Conservation (phyloP, 2,329 filamentous ascomycete species). For the Ambrosiella cleistominuta region DNA sequence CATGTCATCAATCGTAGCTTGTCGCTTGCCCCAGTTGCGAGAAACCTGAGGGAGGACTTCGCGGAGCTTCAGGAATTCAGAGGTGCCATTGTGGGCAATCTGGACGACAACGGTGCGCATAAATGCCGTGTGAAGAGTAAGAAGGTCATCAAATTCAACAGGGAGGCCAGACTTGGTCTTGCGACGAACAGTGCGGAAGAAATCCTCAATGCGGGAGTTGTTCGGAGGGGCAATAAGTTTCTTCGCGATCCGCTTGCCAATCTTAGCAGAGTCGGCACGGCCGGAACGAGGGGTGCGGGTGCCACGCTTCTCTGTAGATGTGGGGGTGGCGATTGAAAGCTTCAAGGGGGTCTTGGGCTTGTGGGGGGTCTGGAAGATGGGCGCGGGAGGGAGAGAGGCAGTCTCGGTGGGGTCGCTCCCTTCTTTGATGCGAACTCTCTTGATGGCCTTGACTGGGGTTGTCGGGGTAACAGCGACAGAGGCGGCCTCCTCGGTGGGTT, state of each 20-base stretch:
- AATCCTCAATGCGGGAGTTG: slow-evolving; percentile 22
- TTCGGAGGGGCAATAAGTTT: slow-evolving; percentile 12
- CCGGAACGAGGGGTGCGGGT: slow-evolving; percentile 13
- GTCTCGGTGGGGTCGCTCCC: slow-evolving; percentile 5
- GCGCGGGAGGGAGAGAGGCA: background rate
- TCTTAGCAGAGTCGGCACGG: slow-evolving; percentile 9
- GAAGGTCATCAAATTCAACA: slow-evolving; percentile 37
- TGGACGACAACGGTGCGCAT: slow-evolving; percentile 52
- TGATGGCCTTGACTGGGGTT: slow-evolving; percentile 10
- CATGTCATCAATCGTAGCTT: slow-evolving; percentile 47
- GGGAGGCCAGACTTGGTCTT: slow-evolving; percentile 25
- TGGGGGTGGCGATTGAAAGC: background rate
- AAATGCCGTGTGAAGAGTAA: slow-evolving; percentile 48
- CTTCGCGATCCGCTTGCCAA: slow-evolving; percentile 10
- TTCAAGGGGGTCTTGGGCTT: slow-evolving; percentile 2
- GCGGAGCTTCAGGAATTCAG: slow-evolving; percentile 45
- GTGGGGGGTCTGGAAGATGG: slow-evolving; percentile 7
- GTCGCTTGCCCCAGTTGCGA: slow-evolving; percentile 54
- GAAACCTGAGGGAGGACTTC: slow-evolving; percentile 44
- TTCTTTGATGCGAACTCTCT: slow-evolving; percentile 12
- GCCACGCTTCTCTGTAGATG: slow-evolving; percentile 7
- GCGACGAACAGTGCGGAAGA: slow-evolving; percentile 19
- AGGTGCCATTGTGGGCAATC: slow-evolving; percentile 48
- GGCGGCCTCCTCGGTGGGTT: slow-evolving; percentile 15
- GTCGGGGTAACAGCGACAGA: background rate